These are phyloP conservation scores for Botrytis tulipae DNA, from an alignment of 2,329 filamentous ascomycete genomes.

Conservation along the genomic window DNA sequence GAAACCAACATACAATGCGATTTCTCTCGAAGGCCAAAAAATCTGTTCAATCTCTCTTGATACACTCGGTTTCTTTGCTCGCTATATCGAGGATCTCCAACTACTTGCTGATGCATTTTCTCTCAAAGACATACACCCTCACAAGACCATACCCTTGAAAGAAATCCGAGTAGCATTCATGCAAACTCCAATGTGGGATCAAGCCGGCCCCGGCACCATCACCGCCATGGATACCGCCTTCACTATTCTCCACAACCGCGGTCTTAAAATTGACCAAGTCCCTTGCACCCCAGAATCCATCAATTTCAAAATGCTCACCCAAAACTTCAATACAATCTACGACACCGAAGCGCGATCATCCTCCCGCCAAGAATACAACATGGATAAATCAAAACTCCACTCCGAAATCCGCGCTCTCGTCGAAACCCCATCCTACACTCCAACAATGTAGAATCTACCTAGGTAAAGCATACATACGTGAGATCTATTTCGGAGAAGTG, in stretches of 20 bases:
- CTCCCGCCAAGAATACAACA: no score
- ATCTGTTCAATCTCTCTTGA: background rate
- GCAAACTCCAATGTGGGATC: background rate
- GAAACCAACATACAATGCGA: background rate
- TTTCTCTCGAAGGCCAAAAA: background rate
- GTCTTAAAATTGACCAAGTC: background rate
- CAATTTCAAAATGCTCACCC: no score
- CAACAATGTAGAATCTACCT: background rate
- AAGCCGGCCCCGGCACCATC: background rate
- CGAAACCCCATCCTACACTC: no score
- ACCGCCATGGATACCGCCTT: background rate
- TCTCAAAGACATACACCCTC: background rate
- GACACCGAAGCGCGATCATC: background rate
- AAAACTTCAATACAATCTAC: background rate
- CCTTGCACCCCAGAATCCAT: no score
- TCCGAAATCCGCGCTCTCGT: no score
- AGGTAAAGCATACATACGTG: no score
- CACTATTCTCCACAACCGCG: background rate
- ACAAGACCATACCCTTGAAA: background rate
- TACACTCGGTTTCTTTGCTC: background rate
- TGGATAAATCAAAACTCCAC: no score
- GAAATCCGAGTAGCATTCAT: background rate
- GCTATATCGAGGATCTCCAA: background rate
- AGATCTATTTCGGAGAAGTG: accelerated
- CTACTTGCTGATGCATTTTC: background rate